Percentiles rank a stretch among this genome's conserved stretches.
Conservation (phyloP, 78 protist genomes). For the Tieghemostelium lacteum region DNA sequence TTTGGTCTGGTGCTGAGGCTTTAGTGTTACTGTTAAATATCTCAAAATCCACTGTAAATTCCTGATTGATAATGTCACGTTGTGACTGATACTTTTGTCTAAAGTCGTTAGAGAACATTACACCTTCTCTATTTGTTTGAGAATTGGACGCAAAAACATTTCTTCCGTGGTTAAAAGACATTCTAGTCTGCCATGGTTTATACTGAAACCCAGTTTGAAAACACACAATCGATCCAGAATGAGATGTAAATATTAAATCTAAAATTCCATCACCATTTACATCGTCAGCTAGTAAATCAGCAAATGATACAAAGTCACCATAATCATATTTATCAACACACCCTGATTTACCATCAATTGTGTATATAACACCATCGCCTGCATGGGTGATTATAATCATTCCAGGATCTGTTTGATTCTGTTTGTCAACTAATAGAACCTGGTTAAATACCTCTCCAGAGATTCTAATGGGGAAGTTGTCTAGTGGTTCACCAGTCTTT, state of each 20-base stretch:
- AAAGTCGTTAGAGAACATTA: constrained; percentile 59
- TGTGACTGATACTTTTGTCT: constrained; percentile 22
- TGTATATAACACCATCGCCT: constrained; percentile 20
- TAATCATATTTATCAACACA: constrained; percentile 55
- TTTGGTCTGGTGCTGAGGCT: not conserved
- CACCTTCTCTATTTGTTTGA: constrained; percentile 10
- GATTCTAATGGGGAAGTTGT: constrained; percentile 79
- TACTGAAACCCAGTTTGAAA: constrained; percentile 75
- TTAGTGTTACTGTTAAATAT: constrained; percentile 20
- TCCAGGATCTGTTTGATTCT: not conserved
- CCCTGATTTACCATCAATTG: constrained; percentile 16
- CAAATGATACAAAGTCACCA: constrained; percentile 80
- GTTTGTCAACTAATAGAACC: constrained; percentile 1
- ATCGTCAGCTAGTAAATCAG: constrained; percentile 88
- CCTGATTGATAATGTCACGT: not conserved
- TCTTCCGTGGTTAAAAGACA: constrained; percentile 26
- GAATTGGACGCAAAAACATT: constrained; percentile 60
- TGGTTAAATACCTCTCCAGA: constrained; percentile 56
- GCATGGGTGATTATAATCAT: constrained; percentile 31
- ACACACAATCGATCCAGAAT: constrained; percentile 62
- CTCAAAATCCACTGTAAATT: constrained; percentile 20
- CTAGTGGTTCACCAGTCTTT: constrained; percentile 62
- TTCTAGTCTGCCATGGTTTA: constrained; percentile 70
- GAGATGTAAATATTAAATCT: constrained; percentile 88
- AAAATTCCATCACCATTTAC: constrained; percentile 85